Conservation (phyloP, 192 early-diverging fungal genomes). For the Gamsiella multidivaricata region DNA sequence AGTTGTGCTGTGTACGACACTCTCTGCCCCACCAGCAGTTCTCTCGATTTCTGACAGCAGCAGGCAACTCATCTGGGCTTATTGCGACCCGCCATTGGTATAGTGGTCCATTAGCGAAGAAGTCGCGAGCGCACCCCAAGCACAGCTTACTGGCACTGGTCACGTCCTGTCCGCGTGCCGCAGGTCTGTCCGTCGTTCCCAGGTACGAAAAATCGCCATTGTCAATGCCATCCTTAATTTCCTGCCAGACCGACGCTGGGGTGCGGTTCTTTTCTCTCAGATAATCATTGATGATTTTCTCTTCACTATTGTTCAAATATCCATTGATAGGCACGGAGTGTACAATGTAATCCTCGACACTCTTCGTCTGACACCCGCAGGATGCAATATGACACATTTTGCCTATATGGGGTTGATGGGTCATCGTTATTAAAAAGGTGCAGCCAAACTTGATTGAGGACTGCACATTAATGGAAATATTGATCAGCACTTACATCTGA, state of each 20-base stretch:
- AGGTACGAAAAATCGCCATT: slow-evolving; percentile 19
- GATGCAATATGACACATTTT: slow-evolving; percentile 33
- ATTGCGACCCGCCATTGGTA: slow-evolving; percentile 42
- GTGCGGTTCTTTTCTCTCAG: slow-evolving; percentile 7
- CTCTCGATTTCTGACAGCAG: background rate
- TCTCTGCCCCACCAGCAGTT: slow-evolving; percentile 46
- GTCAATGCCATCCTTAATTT: slow-evolving; percentile 31
- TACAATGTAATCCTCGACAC: slow-evolving; percentile 25
- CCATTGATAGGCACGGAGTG: background rate
- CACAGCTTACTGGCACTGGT: slow-evolving; percentile 27
- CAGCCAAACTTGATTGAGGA: background rate
- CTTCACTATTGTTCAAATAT: slow-evolving; percentile 18
- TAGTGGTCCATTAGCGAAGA: slow-evolving; percentile 30
- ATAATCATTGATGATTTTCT: slow-evolving; percentile 11
- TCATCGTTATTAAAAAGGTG: background rate
- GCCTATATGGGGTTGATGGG: slow-evolving; percentile 11
- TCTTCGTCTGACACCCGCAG: slow-evolving; percentile 19
- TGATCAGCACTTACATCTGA: slow-evolving; percentile 34
- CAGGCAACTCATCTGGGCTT: slow-evolving; percentile 5
- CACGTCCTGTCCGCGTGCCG: background rate
- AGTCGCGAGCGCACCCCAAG: background rate
- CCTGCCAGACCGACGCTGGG: slow-evolving; percentile 7
- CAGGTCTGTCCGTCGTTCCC: background rate
- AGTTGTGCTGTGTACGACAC: slow-evolving; percentile 36
- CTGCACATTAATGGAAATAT: no score